phyloP scores from a whole-genome alignment of 2,329 filamentous ascomycete genomes.

The Colletotrichum camelliae region DNA sequence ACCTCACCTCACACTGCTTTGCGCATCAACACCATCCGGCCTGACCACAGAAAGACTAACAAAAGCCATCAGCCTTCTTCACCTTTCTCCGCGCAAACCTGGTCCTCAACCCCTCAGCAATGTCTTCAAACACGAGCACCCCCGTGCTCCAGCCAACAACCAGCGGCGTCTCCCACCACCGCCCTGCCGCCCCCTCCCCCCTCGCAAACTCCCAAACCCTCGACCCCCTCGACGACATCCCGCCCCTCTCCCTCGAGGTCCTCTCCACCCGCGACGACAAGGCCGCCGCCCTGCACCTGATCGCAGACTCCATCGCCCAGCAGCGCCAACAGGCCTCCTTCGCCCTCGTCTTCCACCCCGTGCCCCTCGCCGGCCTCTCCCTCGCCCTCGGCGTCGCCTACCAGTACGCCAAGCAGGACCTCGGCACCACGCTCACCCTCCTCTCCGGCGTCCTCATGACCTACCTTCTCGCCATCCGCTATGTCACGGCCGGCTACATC shows the following conservation, averaged over 20 bases:
- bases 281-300: slow-evolving; percentile 70
- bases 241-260: slow-evolving; percentile 67
- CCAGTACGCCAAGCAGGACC: slow-evolving; percentile 52
- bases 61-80: slow-evolving; percentile 73
- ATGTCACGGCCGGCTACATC: slow-evolving; percentile 66
- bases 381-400: slow-evolving; percentile 48
- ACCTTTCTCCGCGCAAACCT: slow-evolving; percentile 83
- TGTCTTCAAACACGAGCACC: slow-evolving; percentile 70
- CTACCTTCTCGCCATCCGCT: slow-evolving; percentile 66
- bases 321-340: slow-evolving; percentile 74
- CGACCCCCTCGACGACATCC: slow-evolving; percentile 55
- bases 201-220: slow-evolving; percentile 45
- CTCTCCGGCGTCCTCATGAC: slow-evolving; percentile 67
- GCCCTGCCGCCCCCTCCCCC: slow-evolving; percentile 40
- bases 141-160: slow-evolving; percentile 61
- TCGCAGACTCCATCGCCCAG: slow-evolving; percentile 83
- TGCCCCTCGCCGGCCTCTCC: slow-evolving; percentile 54
- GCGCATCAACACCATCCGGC: background rate
- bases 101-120: slow-evolving; percentile 65
- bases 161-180: slow-evolving; percentile 32
- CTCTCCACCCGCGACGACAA: slow-evolving; percentile 64
- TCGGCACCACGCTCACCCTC: slow-evolving; percentile 62
- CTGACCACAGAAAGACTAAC: slow-evolving; percentile 11
- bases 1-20: slow-evolving; percentile 5
- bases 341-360: slow-evolving; percentile 68